A percentile compares a stretch with the other conserved stretches of the same genome.
Conservation (phyloP, 225 moss, liverwort and hornwort species). For the Climacium dendroides region DNA sequence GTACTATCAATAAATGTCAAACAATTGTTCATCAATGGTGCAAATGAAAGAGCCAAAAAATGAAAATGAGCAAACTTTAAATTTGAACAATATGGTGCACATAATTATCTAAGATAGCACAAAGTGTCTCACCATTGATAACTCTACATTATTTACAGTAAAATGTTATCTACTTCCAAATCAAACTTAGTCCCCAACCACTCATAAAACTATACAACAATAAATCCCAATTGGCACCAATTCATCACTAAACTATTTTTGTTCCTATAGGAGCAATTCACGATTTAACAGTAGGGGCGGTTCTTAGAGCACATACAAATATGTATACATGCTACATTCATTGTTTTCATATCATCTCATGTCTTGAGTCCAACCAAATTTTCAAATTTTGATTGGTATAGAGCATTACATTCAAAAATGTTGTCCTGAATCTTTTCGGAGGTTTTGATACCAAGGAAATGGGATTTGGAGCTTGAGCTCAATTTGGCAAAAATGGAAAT, state of each 20-base stretch:
- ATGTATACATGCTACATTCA: neutral
- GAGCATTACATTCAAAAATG: neutral
- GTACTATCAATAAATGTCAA: too few relatives aligned
- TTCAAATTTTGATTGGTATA: neutral
- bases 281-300: rapidly evolving
- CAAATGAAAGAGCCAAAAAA: too few relatives aligned
- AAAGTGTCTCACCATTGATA: too few relatives aligned
- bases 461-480: neutral
- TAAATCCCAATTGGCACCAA: neutral
- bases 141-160: too few relatives aligned
- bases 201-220: rapidly evolving
- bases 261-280: too few relatives aligned
- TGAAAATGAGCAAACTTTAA: too few relatives aligned
- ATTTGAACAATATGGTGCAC: too few relatives aligned
- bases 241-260: neutral
- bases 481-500: neutral
- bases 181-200: neutral
- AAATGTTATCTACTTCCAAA: neutral
- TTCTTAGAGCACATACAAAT: neutral
- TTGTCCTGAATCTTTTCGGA: neutral
- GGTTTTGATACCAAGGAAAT: neutral
- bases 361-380: neutral
- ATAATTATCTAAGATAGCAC: too few relatives aligned
- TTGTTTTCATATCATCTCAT: rapidly evolving
- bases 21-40: too few relatives aligned